These are phyloP conservation scores for Colletotrichum truncatum DNA, from an alignment of 2,329 filamentous ascomycete species.

Conservation along the genomic window DNA sequence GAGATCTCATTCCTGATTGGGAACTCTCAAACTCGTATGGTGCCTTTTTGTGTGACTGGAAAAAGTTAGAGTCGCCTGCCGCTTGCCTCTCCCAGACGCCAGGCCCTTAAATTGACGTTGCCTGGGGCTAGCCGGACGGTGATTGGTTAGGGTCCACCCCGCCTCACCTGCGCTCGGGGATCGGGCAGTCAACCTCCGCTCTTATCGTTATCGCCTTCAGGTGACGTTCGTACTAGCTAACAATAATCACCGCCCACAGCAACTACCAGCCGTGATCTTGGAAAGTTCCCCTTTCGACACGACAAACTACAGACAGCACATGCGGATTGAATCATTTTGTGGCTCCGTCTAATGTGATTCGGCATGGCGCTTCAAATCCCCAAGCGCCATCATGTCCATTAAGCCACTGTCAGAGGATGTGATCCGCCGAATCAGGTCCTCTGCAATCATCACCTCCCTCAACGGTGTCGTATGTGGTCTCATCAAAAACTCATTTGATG, in stretches of 20 bases:
- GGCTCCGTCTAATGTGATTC: not conserved
- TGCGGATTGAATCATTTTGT: not conserved
- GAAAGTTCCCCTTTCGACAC: not conserved
- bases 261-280: not conserved
- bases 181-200: not conserved
- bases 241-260: not conserved
- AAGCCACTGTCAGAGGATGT: slow-evolving; percentile 75
- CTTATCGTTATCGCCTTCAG: slow-evolving; percentile 8
- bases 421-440: slow-evolving; percentile 84
- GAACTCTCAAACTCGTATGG: slow-evolving; percentile 5
- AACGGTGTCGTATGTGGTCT: slow-evolving; percentile 77
- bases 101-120: not conserved
- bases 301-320: not conserved
- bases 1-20: not conserved
- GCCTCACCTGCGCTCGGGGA: not conserved
- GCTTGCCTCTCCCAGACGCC: not conserved
- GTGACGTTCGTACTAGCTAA: not conserved
- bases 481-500: slow-evolving; percentile 86
- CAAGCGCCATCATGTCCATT: slow-evolving; percentile 66
- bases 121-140: not conserved
- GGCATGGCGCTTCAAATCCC: not conserved
- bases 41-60: not conserved
- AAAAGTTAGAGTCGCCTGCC: not conserved
- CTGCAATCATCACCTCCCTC: slow-evolving; percentile 79
- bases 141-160: not conserved